Conservation (phyloP, 2,329 filamentous ascomycete genomes). For the Tympanopsis confertula region DNA sequence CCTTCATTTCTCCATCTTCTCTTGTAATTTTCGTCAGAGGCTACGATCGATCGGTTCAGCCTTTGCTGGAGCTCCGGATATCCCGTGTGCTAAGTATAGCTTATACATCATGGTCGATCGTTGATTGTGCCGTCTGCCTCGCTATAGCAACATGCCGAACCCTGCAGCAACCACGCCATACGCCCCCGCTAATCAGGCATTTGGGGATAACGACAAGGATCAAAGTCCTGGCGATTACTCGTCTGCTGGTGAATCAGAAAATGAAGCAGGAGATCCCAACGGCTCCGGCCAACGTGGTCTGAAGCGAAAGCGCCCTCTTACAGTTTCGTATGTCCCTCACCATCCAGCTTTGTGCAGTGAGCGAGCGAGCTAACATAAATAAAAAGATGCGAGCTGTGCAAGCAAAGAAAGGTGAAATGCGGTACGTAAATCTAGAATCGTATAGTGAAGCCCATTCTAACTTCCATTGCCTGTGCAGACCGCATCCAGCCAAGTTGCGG, state of each 20-base stretch:
- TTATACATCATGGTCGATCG: no score
- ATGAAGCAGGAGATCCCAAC: not conserved
- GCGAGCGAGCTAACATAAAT: not conserved
- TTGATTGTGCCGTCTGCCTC: no score
- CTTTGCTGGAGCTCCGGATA: no score
- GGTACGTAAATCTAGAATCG: not conserved
- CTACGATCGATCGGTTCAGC: no score
- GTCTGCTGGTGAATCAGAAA: not conserved
- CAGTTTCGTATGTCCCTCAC: not conserved
- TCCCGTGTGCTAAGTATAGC: no score
- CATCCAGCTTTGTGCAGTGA: not conserved
- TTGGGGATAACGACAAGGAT: not conserved
- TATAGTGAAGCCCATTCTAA: not conserved
- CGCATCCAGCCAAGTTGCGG: conserved; percentile 50
- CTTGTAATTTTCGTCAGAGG: no score
- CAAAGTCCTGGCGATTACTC: not conserved
- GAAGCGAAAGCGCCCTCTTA: conserved; percentile 1
- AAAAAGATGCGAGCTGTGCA: conserved; percentile 30
- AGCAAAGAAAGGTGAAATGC: conserved; percentile 31
- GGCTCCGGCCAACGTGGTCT: not conserved
- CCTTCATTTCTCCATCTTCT: no score
- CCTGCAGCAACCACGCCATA: not conserved
- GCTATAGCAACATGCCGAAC: conserved; percentile 1
- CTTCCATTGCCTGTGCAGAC: conserved; percentile 14
- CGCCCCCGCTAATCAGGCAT: not conserved